These are phyloP conservation scores for Irpex sp. DNA, from an alignment of 1,284 basidiomycete species.

Conservation along the genomic window DNA sequence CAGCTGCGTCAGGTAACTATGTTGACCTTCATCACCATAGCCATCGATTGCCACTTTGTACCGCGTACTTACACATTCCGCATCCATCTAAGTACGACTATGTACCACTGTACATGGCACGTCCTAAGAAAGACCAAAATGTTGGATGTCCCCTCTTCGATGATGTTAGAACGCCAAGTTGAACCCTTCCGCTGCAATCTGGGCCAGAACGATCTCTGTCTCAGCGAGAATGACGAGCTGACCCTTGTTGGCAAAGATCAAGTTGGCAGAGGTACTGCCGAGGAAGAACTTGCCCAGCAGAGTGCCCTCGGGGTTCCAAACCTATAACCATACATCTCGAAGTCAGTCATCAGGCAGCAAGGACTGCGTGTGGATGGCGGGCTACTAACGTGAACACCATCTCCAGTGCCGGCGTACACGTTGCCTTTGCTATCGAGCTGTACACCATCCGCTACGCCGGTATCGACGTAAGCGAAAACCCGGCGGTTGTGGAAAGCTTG, in stretches of 20 bases:
- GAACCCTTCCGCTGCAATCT: constrained; percentile 42
- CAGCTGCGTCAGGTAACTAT: no score
- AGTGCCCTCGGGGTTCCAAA: constrained; percentile 61
- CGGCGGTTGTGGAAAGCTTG: constrained; percentile 60
- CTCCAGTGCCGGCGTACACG: constrained; percentile 66
- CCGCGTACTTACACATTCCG: no score
- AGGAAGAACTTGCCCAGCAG: constrained; percentile 76
- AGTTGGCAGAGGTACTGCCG: constrained; percentile 55
- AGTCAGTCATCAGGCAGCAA: background rate
- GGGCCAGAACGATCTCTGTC: constrained; percentile 61
- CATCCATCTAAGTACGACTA: background rate
- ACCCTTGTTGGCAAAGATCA: constrained; percentile 64
- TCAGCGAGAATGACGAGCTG: constrained; percentile 68
- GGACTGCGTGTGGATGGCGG: constrained; percentile 5
- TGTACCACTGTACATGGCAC: background rate
- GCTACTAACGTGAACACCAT: constrained; percentile 60
- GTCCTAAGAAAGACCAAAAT: background rate
- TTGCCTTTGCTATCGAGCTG: constrained; percentile 62
- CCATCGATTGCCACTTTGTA: no score
- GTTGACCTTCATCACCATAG: no score
- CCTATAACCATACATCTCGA: constrained; percentile 29
- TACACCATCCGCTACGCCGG: constrained; percentile 62
- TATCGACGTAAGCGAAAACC: constrained; percentile 68
- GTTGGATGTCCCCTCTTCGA: background rate
- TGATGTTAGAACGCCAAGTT: constrained; percentile 24